These are phyloP conservation scores for Aquilaria agallochum DNA, from an alignment of 441 rosid species.

Conservation along the genomic window DNA sequence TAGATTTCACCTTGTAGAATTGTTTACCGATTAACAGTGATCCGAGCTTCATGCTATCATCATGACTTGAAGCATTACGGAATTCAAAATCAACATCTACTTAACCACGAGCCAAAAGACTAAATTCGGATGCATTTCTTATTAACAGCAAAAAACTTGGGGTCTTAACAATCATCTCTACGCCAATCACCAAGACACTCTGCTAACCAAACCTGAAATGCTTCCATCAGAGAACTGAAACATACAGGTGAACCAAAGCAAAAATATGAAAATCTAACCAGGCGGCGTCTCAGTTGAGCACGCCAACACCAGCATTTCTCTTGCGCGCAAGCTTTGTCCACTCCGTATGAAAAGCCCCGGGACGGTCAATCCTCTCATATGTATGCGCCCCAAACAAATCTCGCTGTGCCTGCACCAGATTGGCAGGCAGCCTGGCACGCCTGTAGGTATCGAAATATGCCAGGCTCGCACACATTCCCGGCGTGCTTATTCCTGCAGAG, in stretches of 20 bases:
- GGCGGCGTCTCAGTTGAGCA: constrained; percentile 38
- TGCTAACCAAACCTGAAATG: constrained; percentile 21
- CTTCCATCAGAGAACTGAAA: constrained; percentile 19
- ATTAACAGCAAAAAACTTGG: constrained; percentile 37
- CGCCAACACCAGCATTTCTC: constrained; percentile 40
- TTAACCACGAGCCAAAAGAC: not conserved
- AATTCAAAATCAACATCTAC: not conserved
- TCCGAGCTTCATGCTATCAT: too few species aligned
- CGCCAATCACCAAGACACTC: constrained; percentile 27
- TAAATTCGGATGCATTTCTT: constrained; percentile 52
- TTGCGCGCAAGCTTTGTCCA: constrained; percentile 83
- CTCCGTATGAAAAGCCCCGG: constrained; percentile 79
- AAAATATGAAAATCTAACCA: constrained; percentile 5
- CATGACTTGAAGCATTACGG: too few species aligned
- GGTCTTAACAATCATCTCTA: constrained; percentile 28
- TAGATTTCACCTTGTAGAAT: too few species aligned
- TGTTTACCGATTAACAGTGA: too few species aligned
- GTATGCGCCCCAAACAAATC: constrained; percentile 97
- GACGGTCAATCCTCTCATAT: constrained; percentile 78
- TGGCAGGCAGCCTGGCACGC: constrained; percentile 83
- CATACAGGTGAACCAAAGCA: constrained; percentile 14
- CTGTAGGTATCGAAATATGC: constrained; percentile 94
- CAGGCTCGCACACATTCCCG: constrained; percentile 95
- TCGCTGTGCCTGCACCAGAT: constrained; percentile 98
- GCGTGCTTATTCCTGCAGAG: constrained; percentile 87